Evolutionary conservation across 2,329 filamentous ascomycete species (phyloP), one percentile per base, ranked within the genome.

Genomic region (Knoxdaviesia capensis): DNA sequence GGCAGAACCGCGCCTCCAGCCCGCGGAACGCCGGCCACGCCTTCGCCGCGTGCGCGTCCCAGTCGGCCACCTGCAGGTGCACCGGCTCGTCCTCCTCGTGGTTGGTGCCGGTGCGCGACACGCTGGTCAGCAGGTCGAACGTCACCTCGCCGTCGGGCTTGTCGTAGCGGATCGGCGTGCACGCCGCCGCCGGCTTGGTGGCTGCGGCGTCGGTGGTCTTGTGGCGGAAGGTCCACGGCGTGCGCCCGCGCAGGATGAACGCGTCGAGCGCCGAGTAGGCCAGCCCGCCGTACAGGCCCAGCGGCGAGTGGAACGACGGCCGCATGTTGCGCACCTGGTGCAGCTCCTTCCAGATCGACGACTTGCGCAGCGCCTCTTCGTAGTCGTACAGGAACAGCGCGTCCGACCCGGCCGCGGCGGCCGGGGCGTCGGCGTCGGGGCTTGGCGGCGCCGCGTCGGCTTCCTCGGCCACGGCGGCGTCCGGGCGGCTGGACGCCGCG

Each of bases 31-130:
- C 69, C 28, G 90, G 90, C 65, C 78, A 98, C 41, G 85, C 79
- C 57, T 77, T 74, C 47, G 77, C 67, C 2, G 85, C 80, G 62
- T 98, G 90, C 54, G 77, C 77, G 52, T 94, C 86, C 86, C 86
- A 94, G 60, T 98, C 86, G 59, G 81, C 74, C 50, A 98, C 88
- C 60, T 94, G 85, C 52, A 98, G 65, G 60, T 98, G 90, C 41
- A 94, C 86, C 0, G 90, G 90, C 62, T 98, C 87, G 59, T 98
- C 90, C 62, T 98, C 90, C 60, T 96, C 90, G 61, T 98, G 90
- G 62, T 96, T 96, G 32, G 90, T 98, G 35, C 90, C 90, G 5
- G 90, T 96, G 44, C 90, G 77, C 50, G 81, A 92, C 9, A 98
- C 90, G 53, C 82, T 92, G 2, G 90, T 98, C 55, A 98, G 62